Conservation (phyloP, 148 eudicot genomes). For the Amaranthus hypochondriacus region DNA sequence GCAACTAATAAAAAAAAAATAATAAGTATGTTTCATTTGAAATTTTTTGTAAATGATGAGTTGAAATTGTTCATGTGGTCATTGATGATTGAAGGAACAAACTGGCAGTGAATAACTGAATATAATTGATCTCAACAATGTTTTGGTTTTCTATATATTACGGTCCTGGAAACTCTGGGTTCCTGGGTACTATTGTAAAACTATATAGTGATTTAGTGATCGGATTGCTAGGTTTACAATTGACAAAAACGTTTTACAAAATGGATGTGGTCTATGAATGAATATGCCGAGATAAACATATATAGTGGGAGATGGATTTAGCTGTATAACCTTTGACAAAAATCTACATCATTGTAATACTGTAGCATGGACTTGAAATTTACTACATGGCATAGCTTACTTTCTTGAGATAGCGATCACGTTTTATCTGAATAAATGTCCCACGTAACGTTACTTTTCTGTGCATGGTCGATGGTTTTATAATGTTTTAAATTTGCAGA, state of each 20-base stretch:
- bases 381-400: neutral
- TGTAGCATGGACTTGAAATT: neutral
- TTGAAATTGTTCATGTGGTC: too few species aligned
- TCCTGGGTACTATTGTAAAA: neutral
- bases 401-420: slow-evolving; percentile 1
- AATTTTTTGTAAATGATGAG: too few species aligned
- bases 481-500: slow-evolving; percentile 38
- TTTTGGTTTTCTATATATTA: neutral
- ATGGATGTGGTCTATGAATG: too few species aligned
- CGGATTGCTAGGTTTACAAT: neutral
- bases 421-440: neutral
- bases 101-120: too few species aligned
- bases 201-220: neutral
- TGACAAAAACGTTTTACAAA: slow-evolving; percentile 5
- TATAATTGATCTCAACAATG: neutral
- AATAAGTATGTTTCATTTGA: too few species aligned
- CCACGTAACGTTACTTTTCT: neutral
- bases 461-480: slow-evolving; percentile 1
- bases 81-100: neutral
- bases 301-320: too few species aligned
- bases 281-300: too few species aligned
- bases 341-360: neutral
- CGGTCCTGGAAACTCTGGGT: neutral
- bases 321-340: too few species aligned
- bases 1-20: too few species aligned